These are phyloP conservation scores for Plasmodium relictum DNA, from an alignment of 169 alveolate species.

Conservation along the genomic window DNA sequence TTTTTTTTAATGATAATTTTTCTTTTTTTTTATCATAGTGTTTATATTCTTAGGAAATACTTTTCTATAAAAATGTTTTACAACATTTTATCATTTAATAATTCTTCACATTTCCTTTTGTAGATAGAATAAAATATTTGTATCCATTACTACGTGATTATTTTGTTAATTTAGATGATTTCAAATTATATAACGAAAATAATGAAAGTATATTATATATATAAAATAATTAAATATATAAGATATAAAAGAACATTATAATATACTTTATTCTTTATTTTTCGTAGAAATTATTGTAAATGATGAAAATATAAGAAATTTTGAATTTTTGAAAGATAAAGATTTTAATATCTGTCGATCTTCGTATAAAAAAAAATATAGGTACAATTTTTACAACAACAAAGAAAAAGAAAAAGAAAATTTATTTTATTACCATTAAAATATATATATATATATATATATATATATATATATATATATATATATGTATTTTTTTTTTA, in stretches of 20 bases:
- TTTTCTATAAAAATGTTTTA: no score
- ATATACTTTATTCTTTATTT: not conserved
- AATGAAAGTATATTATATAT: constrained; percentile 9
- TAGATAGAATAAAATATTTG: constrained; percentile 34
- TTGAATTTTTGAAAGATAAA: not conserved
- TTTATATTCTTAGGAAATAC: no score
- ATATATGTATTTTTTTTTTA: not conserved
- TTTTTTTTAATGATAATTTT: not conserved
- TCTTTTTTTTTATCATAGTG: not conserved
- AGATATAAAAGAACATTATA: not conserved
- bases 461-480: not conserved
- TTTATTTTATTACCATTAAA: not conserved
- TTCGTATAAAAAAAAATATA: not conserved
- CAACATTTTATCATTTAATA: not conserved
- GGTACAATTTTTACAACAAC: not conserved
- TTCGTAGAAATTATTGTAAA: constrained; percentile 30
- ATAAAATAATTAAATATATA: not conserved
- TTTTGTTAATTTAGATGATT: constrained; percentile 36
- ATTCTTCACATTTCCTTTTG: not conserved
- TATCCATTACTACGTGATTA: constrained; percentile 32
- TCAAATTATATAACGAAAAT: not conserved
- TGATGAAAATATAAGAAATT: constrained; percentile 4
- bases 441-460: not conserved
- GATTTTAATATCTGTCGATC: constrained; percentile 4
- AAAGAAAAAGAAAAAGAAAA: not conserved